Base-by-base conservation (phyloP, 1,284 basidiomycete genomes). In the Agaricales sp. region DNA sequence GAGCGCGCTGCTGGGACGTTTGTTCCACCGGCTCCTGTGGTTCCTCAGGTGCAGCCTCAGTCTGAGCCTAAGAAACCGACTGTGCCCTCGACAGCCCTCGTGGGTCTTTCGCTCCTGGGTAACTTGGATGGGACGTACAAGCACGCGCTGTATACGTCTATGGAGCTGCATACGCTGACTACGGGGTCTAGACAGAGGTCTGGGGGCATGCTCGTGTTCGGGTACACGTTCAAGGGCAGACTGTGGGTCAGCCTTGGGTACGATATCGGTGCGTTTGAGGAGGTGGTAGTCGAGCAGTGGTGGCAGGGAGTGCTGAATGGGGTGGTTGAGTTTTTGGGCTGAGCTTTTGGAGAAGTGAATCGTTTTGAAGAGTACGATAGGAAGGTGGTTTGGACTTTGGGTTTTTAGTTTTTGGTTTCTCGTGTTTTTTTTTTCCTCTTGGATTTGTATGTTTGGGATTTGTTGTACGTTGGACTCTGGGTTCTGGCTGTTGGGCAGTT, bases 101-200 rank as follows among this genome's bases (percentile, higher is more conserved):
- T 90, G 49, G 87, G 87, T 0, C 64, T 89, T 37, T 88, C 85
- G 6, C 69, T 91, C 51, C 71, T 90, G 26, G 86, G 87, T 1
- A 89, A 88, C 59, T 67, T 90, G 44, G 87, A 91, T 59, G 80
- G 73, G 2, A 82, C 82, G 19, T 92, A 90, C 66, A 75, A 79
- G 53, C 84, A 88, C 59, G 64, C 68, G 11, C 54, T 60, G 0
- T 88, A 77, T 65, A 70, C 73, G 8, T 59, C 67, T 0, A 65
- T 80, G 46, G 61, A 78, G 63, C 66, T 90, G 24, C 75, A 82
- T 54, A 78, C 77, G 13, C 67, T 90, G 20, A 89, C 84, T 19
- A 89, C 86, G 2, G 87, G 87, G 0, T 86, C 82, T 3, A 72
- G 87, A 4, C 86, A 89, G 60, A 75, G 85, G 1, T 56, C 73